A percentile compares a stretch with the other conserved stretches of the same genome.
Conservation (phyloP, 164 flowering plant genomes). For the Magnolia officinalis region DNA sequence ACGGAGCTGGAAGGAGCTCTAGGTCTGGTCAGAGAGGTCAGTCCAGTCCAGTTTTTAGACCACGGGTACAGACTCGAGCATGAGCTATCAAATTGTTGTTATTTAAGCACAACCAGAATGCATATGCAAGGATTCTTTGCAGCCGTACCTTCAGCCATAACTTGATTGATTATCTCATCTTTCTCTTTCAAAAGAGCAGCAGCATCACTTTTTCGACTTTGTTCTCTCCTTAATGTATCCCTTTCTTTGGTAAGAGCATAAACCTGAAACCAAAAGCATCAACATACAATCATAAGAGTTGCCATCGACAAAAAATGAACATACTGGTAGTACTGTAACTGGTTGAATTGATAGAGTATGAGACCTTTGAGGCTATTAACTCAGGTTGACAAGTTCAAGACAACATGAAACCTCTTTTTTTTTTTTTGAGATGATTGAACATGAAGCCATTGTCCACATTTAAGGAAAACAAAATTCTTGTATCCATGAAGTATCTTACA, state of each 20-base stretch:
- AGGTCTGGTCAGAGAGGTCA: not conserved
- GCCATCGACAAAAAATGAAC: no score
- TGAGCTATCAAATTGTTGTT: not conserved
- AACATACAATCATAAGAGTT: not conserved
- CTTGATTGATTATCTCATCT: slow-evolving; percentile 97
- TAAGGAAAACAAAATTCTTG: no score
- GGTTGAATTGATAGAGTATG: no score
- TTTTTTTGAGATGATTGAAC: no score
- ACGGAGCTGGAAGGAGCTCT: not conserved
- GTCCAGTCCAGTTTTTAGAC: not conserved
- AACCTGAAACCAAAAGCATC: slow-evolving; percentile 44
- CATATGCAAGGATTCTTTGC: not conserved
- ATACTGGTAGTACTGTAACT: no score
- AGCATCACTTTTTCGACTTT: slow-evolving; percentile 87
- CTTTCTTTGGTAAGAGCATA: slow-evolving; percentile 97
- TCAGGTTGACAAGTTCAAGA: no score
- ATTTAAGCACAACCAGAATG: not conserved
- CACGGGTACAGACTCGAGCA: not conserved
- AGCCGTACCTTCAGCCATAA: slow-evolving; percentile 96
- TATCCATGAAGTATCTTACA: no score
- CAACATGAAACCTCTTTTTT: no score
- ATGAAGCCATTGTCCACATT: no score
- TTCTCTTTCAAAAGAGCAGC: slow-evolving; percentile 97
- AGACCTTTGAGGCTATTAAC: no score
- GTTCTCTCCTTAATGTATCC: slow-evolving; percentile 95